Percentiles rank a stretch among this genome's conserved stretches.
phyloP scores from a whole-genome alignment of 345 rosid genomes.

The Moricandia arvensis region DNA sequence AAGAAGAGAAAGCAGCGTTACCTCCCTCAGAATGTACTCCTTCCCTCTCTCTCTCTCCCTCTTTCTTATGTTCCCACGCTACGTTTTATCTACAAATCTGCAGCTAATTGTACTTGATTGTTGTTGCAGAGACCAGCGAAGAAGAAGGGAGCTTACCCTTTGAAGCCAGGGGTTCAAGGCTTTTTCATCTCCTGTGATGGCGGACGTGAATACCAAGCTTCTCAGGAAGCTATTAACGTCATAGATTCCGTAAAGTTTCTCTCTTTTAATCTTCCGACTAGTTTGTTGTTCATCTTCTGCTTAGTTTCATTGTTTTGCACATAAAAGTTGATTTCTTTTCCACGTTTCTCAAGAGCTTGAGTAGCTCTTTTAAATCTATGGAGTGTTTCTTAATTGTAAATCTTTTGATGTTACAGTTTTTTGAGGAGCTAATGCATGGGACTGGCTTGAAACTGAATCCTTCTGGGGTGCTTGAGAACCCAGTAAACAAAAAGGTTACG shows the following conservation, averaged over 20 bases:
- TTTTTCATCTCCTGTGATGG: slow-evolving; percentile 29
- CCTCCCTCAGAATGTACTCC: slow-evolving; percentile 64
- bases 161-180: slow-evolving; percentile 82
- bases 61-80: neutral
- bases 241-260: slow-evolving; percentile 67
- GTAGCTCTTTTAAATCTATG: neutral
- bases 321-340: neutral
- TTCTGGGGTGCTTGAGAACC: slow-evolving; percentile 48
- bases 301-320: neutral
- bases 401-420: slow-evolving; percentile 49
- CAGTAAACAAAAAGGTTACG: slow-evolving; percentile 72
- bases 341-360: neutral
- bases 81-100: neutral
- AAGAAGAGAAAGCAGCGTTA: slow-evolving; percentile 79
- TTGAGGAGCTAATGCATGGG: slow-evolving; percentile 71
- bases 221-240: slow-evolving; percentile 72
- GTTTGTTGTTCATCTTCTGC: neutral
- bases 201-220: slow-evolving; percentile 48
- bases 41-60: neutral
- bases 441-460: slow-evolving; percentile 40
- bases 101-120: neutral
- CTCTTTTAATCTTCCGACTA: slow-evolving; percentile 8
- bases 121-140: slow-evolving; percentile 65
- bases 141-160: slow-evolving; percentile 84
- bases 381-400: slow-evolving; percentile 1